Conservation (phyloP, 148 eudicot species). For the Amaranthus hypochondriacus region DNA sequence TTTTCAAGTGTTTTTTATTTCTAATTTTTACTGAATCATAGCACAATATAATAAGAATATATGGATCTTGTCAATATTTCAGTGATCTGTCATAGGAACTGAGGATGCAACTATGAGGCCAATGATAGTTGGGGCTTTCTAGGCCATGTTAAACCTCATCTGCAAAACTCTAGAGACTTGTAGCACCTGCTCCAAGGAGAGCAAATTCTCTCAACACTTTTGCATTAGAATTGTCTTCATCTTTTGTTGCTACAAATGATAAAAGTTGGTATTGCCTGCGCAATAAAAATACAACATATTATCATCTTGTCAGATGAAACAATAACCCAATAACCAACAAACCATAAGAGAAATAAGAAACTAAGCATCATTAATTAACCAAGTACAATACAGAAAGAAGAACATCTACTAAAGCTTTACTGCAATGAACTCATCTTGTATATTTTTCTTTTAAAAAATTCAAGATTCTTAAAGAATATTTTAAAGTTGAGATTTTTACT, state of each 20-base stretch:
- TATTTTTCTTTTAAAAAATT: too few relatives aligned
- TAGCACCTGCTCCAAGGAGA: conserved; percentile 67
- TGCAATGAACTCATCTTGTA: neutral
- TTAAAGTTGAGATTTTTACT: too few relatives aligned
- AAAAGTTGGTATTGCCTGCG: conserved; percentile 68
- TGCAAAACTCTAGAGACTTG: conserved; percentile 63
- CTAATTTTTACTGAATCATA: too few relatives aligned
- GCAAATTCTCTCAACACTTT: conserved; percentile 51
- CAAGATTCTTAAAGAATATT: too few relatives aligned
- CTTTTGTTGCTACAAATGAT: conserved; percentile 52
- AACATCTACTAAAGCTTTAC: neutral
- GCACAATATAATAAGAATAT: too few relatives aligned
- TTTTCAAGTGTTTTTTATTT: too few relatives aligned
- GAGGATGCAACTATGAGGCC: conserved; percentile 94
- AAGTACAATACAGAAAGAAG: neutral
- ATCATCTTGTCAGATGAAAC: neutral
- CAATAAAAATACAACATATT: neutral
- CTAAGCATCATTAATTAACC: neutral
- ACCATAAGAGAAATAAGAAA: neutral
- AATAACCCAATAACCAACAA: neutral
- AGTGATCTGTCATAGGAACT: conserved; percentile 94
- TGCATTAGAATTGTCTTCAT: conserved; percentile 44
- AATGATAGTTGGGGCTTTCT: conserved; percentile 62
- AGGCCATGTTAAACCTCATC: conserved; percentile 97
- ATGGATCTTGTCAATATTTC: too few relatives aligned